A percentile compares a stretch with the other conserved stretches of the same genome.
These are phyloP conservation scores for Pascua guehoae DNA, from an alignment of 1,284 basidiomycete species.

Conservation along the genomic window DNA sequence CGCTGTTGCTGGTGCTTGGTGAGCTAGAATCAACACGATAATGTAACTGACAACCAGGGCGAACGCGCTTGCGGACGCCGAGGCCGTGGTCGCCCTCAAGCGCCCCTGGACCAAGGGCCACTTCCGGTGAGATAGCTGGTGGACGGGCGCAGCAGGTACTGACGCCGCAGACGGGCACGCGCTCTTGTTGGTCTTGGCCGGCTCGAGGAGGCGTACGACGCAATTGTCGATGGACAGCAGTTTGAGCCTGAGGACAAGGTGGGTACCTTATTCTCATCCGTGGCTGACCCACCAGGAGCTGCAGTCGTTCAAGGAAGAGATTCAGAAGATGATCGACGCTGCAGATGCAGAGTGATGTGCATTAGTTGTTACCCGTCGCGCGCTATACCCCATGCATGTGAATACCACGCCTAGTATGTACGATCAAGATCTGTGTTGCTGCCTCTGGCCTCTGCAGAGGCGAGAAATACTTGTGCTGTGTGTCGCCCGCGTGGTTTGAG, in stretches of 20 bases:
- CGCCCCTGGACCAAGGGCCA: constrained; percentile 92
- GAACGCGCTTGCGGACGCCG: constrained; percentile 83
- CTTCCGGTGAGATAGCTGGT: constrained; percentile 79
- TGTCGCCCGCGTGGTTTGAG: too few species aligned
- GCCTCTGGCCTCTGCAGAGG: too few species aligned
- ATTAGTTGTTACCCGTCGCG: too few species aligned
- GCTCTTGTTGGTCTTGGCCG: constrained; percentile 74
- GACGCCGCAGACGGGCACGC: constrained; percentile 30
- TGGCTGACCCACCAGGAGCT: constrained; percentile 22
- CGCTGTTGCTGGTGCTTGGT: constrained; percentile 64
- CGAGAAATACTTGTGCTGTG: too few species aligned
- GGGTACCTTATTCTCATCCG: too few species aligned
- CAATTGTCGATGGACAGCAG: constrained; percentile 75
- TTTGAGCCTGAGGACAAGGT: constrained; percentile 84
- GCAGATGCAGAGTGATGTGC: constrained; percentile 14
- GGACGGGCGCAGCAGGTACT: background rate
- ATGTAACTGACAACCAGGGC: constrained; percentile 50
- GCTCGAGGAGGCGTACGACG: constrained; percentile 73
- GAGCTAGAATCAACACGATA: constrained; percentile 1
- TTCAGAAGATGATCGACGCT: constrained; percentile 22
- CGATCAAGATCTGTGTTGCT: background rate
- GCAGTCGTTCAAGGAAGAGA: constrained; percentile 39
- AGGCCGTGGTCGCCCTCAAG: constrained; percentile 79
- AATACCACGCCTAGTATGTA: too few species aligned
- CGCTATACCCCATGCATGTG: too few species aligned